Conservation (phyloP, 805 yeast genomes). For the Saccharomyces kudriavzevii region DNA sequence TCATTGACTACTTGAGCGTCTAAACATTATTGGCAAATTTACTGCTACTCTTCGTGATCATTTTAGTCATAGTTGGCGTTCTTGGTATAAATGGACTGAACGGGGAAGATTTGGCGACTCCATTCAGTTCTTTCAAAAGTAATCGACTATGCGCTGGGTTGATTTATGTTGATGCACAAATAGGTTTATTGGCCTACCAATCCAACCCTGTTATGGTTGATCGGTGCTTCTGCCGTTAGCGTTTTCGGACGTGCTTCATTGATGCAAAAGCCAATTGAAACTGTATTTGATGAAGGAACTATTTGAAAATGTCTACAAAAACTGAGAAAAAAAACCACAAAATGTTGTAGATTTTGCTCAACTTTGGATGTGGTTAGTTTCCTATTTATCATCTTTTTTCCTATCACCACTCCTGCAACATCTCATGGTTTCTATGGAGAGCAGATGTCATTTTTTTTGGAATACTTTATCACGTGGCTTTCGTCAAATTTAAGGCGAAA, state of each 20-base stretch:
- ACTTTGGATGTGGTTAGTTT: neutral
- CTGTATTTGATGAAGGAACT: constrained; percentile 78
- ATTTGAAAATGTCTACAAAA: constrained; percentile 12
- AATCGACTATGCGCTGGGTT: constrained; percentile 80
- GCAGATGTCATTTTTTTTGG: too few relatives aligned
- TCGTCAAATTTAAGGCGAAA: too few relatives aligned
- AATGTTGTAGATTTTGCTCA: neutral
- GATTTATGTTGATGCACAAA: constrained; percentile 65
- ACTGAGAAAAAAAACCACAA: neutral
- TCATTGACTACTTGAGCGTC: constrained; percentile 63
- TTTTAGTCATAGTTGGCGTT: constrained; percentile 64
- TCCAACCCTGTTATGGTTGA: constrained; percentile 86
- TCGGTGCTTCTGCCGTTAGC: constrained; percentile 72
- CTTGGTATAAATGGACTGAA: constrained; percentile 68
- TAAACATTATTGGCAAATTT: constrained; percentile 85
- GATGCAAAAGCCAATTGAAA: constrained; percentile 92
- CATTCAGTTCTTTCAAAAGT: constrained; percentile 62
- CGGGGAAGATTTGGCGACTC: constrained; percentile 76
- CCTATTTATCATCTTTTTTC: neutral
- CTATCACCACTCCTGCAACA: too few relatives aligned
- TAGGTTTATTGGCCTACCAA: constrained; percentile 81
- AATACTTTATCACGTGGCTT: too few relatives aligned
- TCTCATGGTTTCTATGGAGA: too few relatives aligned
- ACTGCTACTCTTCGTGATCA: constrained; percentile 73
- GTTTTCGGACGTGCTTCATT: constrained; percentile 82